Conservation (phyloP, 768 basidiomycete species). For the Termitomyces sp. region DNA sequence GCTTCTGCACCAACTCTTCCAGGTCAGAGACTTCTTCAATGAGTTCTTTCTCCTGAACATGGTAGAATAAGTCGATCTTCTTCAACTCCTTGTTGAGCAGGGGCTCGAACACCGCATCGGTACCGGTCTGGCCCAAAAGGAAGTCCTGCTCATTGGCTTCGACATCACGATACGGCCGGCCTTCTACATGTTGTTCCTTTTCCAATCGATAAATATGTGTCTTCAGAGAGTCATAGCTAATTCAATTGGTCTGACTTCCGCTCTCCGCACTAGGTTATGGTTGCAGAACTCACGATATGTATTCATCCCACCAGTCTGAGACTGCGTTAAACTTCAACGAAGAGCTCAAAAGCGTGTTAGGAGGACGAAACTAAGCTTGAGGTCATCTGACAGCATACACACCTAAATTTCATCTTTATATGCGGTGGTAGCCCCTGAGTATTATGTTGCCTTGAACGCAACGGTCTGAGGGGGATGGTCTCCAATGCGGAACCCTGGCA, state of each 20-base stretch:
- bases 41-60: conserved; percentile 68
- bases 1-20: conserved; percentile 49
- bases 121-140: conserved; percentile 42
- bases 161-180: conserved; percentile 40
- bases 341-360: conserved; percentile 38
- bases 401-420: conserved; percentile 61
- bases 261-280: background rate
- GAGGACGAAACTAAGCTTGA: background rate
- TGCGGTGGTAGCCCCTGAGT: conserved; percentile 15
- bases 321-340: conserved; percentile 90
- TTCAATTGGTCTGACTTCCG: background rate
- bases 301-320: conserved; percentile 90
- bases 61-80: conserved; percentile 81
- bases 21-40: conserved; percentile 52
- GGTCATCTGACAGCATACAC: conserved; percentile 6
- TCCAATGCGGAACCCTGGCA: conserved; percentile 21
- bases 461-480: conserved; percentile 32
- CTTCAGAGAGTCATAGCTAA: conserved; percentile 82
- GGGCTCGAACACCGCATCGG: conserved; percentile 61
- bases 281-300: conserved; percentile 65
- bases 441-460: conserved; percentile 17
- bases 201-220: conserved; percentile 83
- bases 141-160: conserved; percentile 60
- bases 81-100: conserved; percentile 77
- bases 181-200: conserved; percentile 58